Conservation (phyloP, 352 stramenopile species). For the Phytophthora vignae region DNA sequence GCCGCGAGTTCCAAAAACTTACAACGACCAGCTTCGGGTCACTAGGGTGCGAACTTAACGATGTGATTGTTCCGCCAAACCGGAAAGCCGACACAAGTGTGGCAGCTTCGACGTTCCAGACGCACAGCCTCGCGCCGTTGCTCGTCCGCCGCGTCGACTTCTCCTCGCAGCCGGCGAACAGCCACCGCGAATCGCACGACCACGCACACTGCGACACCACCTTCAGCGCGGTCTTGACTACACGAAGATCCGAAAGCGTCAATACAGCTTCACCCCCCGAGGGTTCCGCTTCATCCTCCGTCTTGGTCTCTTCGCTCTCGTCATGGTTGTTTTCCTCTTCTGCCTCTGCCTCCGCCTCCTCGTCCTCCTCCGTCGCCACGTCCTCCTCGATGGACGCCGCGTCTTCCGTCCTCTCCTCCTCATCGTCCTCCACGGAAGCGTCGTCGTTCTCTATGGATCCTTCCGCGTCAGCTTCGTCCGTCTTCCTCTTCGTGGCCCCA, state of each 20-base stretch:
- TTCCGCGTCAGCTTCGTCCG: slow-evolving; percentile 39
- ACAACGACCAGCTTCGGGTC: slow-evolving; percentile 66
- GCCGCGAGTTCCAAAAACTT: slow-evolving; percentile 64
- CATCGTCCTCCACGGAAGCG: slow-evolving; percentile 48
- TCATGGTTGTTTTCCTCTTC: slow-evolving; percentile 32
- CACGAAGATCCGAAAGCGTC: slow-evolving; percentile 55
- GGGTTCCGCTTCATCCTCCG: slow-evolving; percentile 24
- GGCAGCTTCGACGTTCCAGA: slow-evolving; percentile 73
- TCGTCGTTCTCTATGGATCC: slow-evolving; percentile 46
- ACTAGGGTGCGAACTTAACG: slow-evolving; percentile 59
- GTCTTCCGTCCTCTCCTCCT: slow-evolving; percentile 43
- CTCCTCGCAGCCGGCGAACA: slow-evolving; percentile 78
- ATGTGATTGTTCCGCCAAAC: slow-evolving; percentile 68
- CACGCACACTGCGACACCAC: slow-evolving; percentile 70
- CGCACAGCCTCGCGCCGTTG: slow-evolving; percentile 64
- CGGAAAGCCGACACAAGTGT: slow-evolving; percentile 64
- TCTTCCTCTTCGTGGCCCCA: slow-evolving; percentile 29
- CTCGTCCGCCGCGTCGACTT: slow-evolving; percentile 58
- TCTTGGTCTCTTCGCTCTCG: slow-evolving; percentile 30
- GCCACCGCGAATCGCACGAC: slow-evolving; percentile 66
- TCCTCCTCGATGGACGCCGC: slow-evolving; percentile 41
- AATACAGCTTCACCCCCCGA: slow-evolving; percentile 28
- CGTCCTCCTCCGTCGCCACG: slow-evolving; percentile 45
- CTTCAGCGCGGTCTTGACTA: slow-evolving; percentile 66
- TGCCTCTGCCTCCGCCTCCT: slow-evolving; percentile 12